phyloP scores from a whole-genome alignment of 192 early-diverging fungal species.

The Entomortierella parvispora region DNA sequence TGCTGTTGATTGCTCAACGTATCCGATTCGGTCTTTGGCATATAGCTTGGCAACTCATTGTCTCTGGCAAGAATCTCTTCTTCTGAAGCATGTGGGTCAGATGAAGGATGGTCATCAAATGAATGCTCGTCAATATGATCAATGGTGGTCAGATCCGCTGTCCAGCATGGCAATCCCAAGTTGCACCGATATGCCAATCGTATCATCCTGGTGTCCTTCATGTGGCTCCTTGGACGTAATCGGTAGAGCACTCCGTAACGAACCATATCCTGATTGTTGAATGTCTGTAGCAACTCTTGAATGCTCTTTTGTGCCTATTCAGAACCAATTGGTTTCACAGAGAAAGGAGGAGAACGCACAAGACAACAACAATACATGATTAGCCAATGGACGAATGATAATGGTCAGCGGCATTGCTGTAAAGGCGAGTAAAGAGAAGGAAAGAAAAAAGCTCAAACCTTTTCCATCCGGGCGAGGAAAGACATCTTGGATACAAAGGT shows the following conservation, averaged over 20 bases:
- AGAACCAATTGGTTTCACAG: no score
- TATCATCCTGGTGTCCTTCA: background rate
- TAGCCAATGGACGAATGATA: no score
- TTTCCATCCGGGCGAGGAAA: constrained; percentile 43
- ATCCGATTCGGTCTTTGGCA: constrained; percentile 13
- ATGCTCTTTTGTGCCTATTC: constrained; percentile 29
- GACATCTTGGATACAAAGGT: constrained; percentile 43
- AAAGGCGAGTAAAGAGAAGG: background rate
- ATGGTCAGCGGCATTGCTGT: no score
- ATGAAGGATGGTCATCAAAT: constrained; percentile 34
- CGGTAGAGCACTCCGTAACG: constrained; percentile 40
- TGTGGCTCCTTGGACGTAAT: constrained; percentile 5
- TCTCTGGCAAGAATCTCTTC: constrained; percentile 39
- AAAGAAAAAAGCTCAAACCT: constrained; percentile 14
- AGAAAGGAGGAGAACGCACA: background rate
- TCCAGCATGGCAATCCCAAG: constrained; percentile 24
- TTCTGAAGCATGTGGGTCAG: constrained; percentile 29
- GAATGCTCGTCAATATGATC: constrained; percentile 44
- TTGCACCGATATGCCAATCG: constrained; percentile 26
- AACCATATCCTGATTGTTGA: constrained; percentile 45
- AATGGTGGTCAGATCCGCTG: constrained; percentile 33
- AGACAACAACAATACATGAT: background rate
- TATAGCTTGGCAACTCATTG: constrained; percentile 38
- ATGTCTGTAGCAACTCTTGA: constrained; percentile 12
- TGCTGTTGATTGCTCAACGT: background rate